phyloP scores from a whole-genome alignment of 176 grass and related monocot genomes.

The Oryza meridionalis region DNA sequence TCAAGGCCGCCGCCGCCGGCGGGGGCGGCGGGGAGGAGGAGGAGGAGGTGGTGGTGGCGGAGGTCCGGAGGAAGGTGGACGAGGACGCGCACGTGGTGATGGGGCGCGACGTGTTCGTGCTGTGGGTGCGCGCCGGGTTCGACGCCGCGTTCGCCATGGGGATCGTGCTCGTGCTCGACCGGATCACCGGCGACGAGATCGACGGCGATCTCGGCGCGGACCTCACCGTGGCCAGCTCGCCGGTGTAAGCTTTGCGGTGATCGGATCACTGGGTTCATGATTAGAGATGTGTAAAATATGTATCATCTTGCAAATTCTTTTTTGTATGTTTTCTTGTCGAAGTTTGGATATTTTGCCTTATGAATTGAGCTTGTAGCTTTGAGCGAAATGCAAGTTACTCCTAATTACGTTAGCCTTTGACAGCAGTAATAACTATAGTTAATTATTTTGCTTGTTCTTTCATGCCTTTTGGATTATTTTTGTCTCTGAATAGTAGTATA shows the following conservation, averaged over 20 bases:
- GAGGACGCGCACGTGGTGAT: constrained; percentile 69
- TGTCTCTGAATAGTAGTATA: not conserved
- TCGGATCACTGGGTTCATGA: constrained; percentile 9
- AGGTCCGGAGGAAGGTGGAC: constrained; percentile 88
- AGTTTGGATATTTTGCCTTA: constrained; percentile 31
- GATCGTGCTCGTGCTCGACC: constrained; percentile 82
- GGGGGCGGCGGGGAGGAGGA: not conserved
- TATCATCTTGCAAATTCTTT: not conserved
- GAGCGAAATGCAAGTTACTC: not conserved
- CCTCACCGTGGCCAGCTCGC: constrained; percentile 31
- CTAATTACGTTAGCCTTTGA: not conserved
- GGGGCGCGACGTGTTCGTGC: constrained; percentile 81
- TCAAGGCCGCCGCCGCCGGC: constrained; percentile 3
- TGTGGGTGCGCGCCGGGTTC: constrained; percentile 62
- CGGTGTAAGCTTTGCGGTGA: constrained; percentile 13
- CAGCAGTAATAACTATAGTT: not conserved
- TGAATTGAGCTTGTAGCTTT: constrained; percentile 35
- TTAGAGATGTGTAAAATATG: not conserved
- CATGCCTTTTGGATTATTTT: not conserved
- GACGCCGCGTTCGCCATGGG: constrained; percentile 92
- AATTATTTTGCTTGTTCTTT: not conserved
- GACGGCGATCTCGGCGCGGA: constrained; percentile 39
- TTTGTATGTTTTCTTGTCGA: not conserved
- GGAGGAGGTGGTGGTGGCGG: constrained; percentile 56
- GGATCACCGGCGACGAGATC: constrained; percentile 62